Evolutionary conservation across 495 filamentous ascomycete genomes (phyloP), one percentile per base, ranked within the genome.

Genomic region (Penicillium bovifimosum): DNA sequence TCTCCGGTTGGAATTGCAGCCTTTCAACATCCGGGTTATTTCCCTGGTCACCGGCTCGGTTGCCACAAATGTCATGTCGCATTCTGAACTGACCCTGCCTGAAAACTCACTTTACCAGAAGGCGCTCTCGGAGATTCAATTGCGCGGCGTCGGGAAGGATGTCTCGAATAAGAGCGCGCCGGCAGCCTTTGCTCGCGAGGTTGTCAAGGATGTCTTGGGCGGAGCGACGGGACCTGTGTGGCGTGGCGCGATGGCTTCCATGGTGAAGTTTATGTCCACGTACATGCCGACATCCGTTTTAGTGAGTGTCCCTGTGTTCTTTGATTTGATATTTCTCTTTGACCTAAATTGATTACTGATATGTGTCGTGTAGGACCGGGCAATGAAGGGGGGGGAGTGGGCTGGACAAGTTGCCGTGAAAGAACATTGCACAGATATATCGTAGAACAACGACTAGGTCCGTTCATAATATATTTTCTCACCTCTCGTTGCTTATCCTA

Each of bases 31-130:
- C 27, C 46, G 52, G 9, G 68, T 73, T 35, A 20, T 78, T 65
- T 72, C 75, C 5, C 67, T 77, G 56, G 69, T 79, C 1, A 50
- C 45, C 5, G 58, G 58, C 14, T 33, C 44, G 2, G 41, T 57
- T n/a, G 47, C 27, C 16, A 56, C 58, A 9, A 56, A 54, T 31
- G 17, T 59, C 1, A 33, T 54, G 1, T 24, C 38, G 4, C 33
- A 58, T 29, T 8, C 31, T 4, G 14, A 49, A 13, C 16, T 49
- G 35, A 26, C 5, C 13, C 28, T 53, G 8, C 55, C 55, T 1
- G 36, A 33, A 9, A 26, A 41, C 24, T 53, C 55, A 11, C 40
- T 42, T 10, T 58, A 58, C 41, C 38, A 35, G 1, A 43, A 42
- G 13, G 49, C 7, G 6, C 38, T 18, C 6, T 10, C 4, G 16